Evolutionary conservation across 78 protist species (phyloP).

Genomic region (Polysphondylium violaceum): DNA sequence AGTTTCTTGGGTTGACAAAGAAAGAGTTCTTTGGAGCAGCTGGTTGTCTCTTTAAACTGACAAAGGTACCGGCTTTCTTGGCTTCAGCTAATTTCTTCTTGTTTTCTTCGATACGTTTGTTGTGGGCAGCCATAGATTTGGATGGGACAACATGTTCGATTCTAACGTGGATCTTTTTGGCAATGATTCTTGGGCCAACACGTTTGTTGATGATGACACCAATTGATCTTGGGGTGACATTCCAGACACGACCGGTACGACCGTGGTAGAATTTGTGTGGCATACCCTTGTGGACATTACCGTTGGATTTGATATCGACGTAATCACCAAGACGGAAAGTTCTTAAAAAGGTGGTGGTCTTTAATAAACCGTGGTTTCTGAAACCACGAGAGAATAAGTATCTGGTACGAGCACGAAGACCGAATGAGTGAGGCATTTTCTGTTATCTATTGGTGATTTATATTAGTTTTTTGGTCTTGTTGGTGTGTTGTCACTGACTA

Average conservation of each 20-base stretch:
- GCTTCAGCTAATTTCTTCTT: constrained; percentile 15
- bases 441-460: background rate
- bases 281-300: constrained; percentile 99
- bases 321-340: constrained; percentile 94
- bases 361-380: constrained; percentile 91
- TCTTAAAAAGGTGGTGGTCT: constrained; percentile 88
- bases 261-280: constrained; percentile 99
- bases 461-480: background rate
- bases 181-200: constrained; percentile 94
- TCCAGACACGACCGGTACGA: constrained; percentile 99
- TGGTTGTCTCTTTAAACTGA: constrained; percentile 37
- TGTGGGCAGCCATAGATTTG: constrained; percentile 94
- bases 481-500: background rate
- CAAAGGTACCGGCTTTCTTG: constrained; percentile 27
- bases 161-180: constrained; percentile 99
- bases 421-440: constrained; percentile 96
- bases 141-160: constrained; percentile 99
- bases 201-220: constrained; percentile 99
- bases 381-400: constrained; percentile 93
- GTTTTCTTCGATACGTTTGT: constrained; percentile 81
- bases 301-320: constrained; percentile 96
- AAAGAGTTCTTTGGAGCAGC: constrained; percentile 60
- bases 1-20: constrained; percentile 79
- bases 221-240: constrained; percentile 98
- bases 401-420: constrained; percentile 97